A percentile compares a stretch with the other conserved stretches of the same genome.
Conservation (phyloP, 768 basidiomycete genomes). For the Artomyces pyxidatus region DNA sequence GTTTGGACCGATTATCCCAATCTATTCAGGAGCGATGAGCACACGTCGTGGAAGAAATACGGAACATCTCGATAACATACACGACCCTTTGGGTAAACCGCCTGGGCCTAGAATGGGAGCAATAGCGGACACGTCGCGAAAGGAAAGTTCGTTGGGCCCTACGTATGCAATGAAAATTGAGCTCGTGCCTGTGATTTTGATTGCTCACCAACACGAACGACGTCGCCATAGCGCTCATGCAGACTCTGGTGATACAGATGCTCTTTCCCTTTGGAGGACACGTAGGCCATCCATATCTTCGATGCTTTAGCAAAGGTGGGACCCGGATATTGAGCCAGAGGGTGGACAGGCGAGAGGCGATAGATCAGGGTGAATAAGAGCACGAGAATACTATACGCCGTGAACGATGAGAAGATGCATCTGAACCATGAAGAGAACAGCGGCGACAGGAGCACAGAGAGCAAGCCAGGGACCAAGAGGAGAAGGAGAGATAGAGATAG, state of each 20-base stretch:
- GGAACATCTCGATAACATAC: too few species aligned
- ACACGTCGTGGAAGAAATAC: too few species aligned
- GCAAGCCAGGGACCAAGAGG: slow-evolving; percentile 6
- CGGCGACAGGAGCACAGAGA: slow-evolving; percentile 1
- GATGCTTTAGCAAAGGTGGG: slow-evolving; percentile 22
- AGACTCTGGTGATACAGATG: slow-evolving; percentile 23
- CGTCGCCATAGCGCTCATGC: slow-evolving; percentile 29
- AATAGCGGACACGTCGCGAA: slow-evolving; percentile 26
- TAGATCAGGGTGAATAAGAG: slow-evolving; percentile 20
- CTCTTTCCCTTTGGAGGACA: slow-evolving; percentile 19
- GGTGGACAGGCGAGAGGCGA: slow-evolving; percentile 32
- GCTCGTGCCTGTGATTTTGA: neutral
- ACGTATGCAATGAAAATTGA: neutral
- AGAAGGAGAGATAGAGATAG: too few species aligned
- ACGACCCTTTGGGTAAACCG: slow-evolving; percentile 35
- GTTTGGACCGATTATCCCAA: slow-evolving; percentile 41
- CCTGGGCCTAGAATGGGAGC: slow-evolving; percentile 26
- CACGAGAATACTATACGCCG: neutral
- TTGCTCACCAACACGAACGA: slow-evolving; percentile 28
- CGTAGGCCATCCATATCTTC: slow-evolving; percentile 21
- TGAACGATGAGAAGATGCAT: slow-evolving; percentile 20
- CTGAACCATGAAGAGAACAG: slow-evolving; percentile 8
- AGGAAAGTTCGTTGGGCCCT: slow-evolving; percentile 43
- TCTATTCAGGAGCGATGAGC: slow-evolving; percentile 28
- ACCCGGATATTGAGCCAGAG: slow-evolving; percentile 30